phyloP scores from a whole-genome alignment of 352 stramenopile species.

The Pythium sp. region DNA sequence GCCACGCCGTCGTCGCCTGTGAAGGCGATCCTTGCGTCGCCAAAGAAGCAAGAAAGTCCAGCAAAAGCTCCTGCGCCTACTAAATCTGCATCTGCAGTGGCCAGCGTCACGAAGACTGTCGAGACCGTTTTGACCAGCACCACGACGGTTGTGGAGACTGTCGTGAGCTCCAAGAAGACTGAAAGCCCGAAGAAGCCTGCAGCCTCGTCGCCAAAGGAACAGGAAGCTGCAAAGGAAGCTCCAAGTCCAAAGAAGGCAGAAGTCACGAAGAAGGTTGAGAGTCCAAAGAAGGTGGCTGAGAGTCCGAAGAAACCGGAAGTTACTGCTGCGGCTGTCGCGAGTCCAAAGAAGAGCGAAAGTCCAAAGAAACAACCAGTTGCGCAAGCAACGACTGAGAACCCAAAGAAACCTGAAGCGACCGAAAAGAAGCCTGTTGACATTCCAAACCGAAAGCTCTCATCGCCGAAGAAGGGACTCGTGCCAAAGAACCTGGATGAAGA shows the following conservation, averaged over 20 bases:
- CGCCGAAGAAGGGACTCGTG: constrained; percentile 20
- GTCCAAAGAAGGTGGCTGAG: constrained; percentile 11
- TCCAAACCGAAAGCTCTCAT: background rate
- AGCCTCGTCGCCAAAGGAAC: constrained; percentile 6
- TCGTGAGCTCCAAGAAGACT: constrained; percentile 9
- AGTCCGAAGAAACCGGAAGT: constrained; percentile 11
- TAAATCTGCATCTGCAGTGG: background rate
- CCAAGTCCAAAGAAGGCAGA: constrained; percentile 15
- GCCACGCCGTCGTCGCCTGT: constrained; percentile 6
- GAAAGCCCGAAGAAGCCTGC: constrained; percentile 15
- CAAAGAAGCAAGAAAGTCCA: constrained; percentile 25
- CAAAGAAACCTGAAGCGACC: constrained; percentile 11
- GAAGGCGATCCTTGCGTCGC: constrained; percentile 17
- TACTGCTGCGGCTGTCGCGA: background rate
- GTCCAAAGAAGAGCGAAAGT: constrained; percentile 6
- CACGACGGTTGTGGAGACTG: background rate
- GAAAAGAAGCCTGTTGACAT: constrained; percentile 1
- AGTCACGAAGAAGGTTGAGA: constrained; percentile 12
- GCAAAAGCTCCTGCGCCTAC: constrained; percentile 5
- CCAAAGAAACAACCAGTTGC: background rate
- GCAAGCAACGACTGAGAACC: constrained; percentile 6
- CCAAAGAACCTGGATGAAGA: constrained; percentile 29
- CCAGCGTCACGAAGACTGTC: background rate
- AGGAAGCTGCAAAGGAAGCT: constrained; percentile 19
- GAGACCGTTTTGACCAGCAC: background rate